Base-by-base conservation (phyloP, 805 yeast species). In the Saturnispora sanitii region DNA sequence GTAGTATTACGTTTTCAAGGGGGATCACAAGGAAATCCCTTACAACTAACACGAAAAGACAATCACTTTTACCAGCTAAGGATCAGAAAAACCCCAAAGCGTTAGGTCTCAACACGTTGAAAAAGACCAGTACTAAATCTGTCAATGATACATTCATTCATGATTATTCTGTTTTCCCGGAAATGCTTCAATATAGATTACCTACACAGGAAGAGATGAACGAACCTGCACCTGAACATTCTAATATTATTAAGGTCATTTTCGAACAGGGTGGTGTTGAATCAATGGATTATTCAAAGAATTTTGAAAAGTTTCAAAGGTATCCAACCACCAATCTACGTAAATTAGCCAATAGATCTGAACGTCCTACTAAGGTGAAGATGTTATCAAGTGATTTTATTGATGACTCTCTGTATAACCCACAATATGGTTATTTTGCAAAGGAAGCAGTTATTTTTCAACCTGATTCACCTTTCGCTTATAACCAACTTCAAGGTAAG, bases 401-500 rank as follows among this genome's bases (percentile, higher is more conserved):
- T 43, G 94, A 84, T 51, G 94, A 85, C 56, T 79, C 90, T 16
- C 61, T 85, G 50, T 85, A 85, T 55, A 82, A 86, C 58, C 86
- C 90, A 0, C 53, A 69, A 47, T 85, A 85, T 55, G 95, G 95
- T 1, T 86, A 85, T 57, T 85, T 85, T 51, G 70, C 86, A 1
- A 72, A 76, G 49, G 82, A 82, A 48, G 94, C 82, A 7, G 82
- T 79, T 52, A 83, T 83, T 48, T 83, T 79, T 57, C 79, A 80
- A 44, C 77, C 79, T 2, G 73, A 71, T 20, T 59, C 67, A 34
- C 84, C 88, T 0, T 78, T 82, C 50, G 72, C 77, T 34, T 84
- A 77, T 55, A 64, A 67, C 25, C 59, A 70, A 22, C 62, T 82
- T 42, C 55, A 60, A 12, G 81, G 77, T 40, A 75, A 74, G 17